Conservation (phyloP, 2,329 filamentous ascomycete species). For the Ascochyta koolunga region DNA sequence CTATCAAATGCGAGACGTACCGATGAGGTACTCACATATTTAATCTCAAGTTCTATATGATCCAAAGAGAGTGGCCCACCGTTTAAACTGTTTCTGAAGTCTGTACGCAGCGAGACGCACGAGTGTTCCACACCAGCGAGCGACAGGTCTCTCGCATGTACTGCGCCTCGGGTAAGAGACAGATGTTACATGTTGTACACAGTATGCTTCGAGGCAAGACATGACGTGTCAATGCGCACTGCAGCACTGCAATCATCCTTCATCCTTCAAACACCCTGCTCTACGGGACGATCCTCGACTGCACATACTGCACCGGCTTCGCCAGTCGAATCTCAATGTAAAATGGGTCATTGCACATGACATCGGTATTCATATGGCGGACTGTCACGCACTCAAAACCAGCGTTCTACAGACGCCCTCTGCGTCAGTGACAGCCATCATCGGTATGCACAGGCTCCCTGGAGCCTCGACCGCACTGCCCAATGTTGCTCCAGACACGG, state of each 20-base stretch:
- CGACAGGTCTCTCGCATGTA: neutral
- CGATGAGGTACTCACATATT: slow-evolving; percentile 4
- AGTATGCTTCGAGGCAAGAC: neutral
- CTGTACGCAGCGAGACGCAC: neutral
- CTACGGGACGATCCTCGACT: neutral
- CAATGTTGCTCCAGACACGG: neutral
- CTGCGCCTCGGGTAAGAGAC: neutral
- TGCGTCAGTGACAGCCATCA: neutral
- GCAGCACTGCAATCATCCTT: neutral
- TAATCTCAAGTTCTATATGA: neutral
- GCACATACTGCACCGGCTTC: neutral
- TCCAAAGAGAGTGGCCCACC: neutral
- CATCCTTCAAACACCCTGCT: neutral
- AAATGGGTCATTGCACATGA: neutral
- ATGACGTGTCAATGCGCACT: neutral
- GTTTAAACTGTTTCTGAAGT: neutral
- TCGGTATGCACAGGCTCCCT: neutral
- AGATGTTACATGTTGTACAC: neutral
- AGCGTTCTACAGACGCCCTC: neutral
- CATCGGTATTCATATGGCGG: neutral
- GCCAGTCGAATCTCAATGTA: neutral
- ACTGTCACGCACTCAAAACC: neutral
- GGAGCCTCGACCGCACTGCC: neutral
- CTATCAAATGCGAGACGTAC: slow-evolving; percentile 2
- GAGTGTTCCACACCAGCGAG: neutral